Conservation (phyloP, 306 rosid genomes). For the Abrus precatorius region DNA sequence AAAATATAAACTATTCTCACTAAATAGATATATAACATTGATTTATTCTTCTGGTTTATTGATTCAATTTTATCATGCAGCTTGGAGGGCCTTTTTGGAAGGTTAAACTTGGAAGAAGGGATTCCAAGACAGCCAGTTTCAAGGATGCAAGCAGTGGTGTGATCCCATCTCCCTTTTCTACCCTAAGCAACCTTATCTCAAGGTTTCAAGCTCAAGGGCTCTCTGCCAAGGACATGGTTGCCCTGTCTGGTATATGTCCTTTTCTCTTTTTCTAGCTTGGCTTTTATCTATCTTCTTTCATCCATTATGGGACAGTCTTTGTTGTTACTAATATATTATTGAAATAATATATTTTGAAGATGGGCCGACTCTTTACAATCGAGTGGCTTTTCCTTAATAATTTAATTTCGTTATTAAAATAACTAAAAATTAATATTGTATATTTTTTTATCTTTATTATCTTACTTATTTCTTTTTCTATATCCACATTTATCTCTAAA, state of each 20-base stretch:
- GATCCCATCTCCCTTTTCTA: constrained; percentile 62
- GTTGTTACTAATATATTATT: not conserved
- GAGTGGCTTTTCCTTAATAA: not conserved
- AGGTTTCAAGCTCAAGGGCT: constrained; percentile 69
- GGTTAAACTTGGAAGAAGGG: constrained; percentile 93
- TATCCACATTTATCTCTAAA: no score
- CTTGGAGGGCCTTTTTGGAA: constrained; percentile 91
- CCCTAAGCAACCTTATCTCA: constrained; percentile 58
- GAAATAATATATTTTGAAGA: constrained; percentile 27
- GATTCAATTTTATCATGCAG: constrained; percentile 42
- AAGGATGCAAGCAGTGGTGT: constrained; percentile 61
- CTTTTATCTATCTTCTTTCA: no score
- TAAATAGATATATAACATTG: no score
- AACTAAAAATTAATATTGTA: no score
- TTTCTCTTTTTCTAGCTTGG: constrained; percentile 11
- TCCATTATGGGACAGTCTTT: not conserved
- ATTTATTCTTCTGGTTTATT: not conserved
- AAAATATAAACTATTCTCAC: no score
- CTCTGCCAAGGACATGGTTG: constrained; percentile 76
- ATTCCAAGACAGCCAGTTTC: constrained; percentile 71
- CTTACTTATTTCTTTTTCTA: no score
- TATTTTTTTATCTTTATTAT: no score
- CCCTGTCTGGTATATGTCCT: constrained; percentile 74
- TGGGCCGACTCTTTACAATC: not conserved
- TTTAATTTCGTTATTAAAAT: no score